These are phyloP conservation scores for Kitagawia praeruptora DNA, from an alignment of 129 eudicot species.

Conservation along the genomic window DNA sequence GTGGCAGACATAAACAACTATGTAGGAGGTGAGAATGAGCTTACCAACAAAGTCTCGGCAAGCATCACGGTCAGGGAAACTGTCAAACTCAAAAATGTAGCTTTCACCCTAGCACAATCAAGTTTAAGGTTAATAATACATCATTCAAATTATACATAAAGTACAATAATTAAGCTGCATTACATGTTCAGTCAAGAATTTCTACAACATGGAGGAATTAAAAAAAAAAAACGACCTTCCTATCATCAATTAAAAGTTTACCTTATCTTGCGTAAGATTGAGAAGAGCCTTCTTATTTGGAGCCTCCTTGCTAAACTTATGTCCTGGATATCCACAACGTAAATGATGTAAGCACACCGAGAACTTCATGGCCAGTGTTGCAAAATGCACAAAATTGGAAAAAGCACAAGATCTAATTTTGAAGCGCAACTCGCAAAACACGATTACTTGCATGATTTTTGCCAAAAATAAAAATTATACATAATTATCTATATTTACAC, in stretches of 20 bases:
- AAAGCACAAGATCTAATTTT: too few relatives aligned
- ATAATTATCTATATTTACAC: too few relatives aligned
- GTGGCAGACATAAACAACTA: neutral
- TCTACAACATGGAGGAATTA: neutral
- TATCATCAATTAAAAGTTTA: neutral
- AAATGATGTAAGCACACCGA: constrained; percentile 9
- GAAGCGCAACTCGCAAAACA: too few relatives aligned
- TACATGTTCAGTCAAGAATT: neutral
- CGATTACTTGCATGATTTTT: too few relatives aligned
- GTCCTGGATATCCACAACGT: constrained; percentile 34
- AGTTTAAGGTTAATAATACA: neutral
- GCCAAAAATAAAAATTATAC: too few relatives aligned
- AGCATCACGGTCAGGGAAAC: constrained; percentile 67
- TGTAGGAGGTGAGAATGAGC: constrained; percentile 1
- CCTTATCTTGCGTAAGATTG: constrained; percentile 67
- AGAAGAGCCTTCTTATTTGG: constrained; percentile 58
- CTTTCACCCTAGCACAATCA: constrained; percentile 40
- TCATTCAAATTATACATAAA: neutral
- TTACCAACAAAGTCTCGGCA: constrained; percentile 87
- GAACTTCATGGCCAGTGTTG: constrained; percentile 1
- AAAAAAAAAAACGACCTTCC: neutral
- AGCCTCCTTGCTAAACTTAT: constrained; percentile 68
- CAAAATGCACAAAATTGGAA: too few relatives aligned
- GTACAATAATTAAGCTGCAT: neutral
- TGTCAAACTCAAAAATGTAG: constrained; percentile 76